Conservation (phyloP, 805 yeast species). For the Metschnikowia lunata region DNA sequence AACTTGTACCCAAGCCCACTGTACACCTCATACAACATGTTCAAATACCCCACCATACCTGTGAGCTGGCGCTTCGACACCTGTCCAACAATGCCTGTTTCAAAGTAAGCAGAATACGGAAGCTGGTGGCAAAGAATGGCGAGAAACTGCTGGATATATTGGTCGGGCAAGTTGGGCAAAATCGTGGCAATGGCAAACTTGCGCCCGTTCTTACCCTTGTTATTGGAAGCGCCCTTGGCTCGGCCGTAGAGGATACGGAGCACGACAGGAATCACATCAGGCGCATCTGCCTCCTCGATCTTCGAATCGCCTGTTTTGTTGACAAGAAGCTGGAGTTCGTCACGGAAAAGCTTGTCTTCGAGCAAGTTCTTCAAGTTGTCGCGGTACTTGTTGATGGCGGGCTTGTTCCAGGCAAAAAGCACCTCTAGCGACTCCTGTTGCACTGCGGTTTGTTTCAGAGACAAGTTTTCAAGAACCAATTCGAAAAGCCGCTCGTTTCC, state of each 20-base stretch:
- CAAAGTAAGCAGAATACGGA: slow-evolving; percentile 14
- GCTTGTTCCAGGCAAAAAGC: slow-evolving; percentile 59
- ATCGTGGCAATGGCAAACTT: slow-evolving; percentile 66
- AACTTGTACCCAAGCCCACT: slow-evolving; percentile 56
- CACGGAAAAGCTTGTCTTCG: slow-evolving; percentile 81
- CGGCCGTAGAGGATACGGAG: slow-evolving; percentile 82
- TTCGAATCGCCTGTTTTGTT: slow-evolving; percentile 44
- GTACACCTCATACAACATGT: slow-evolving; percentile 53
- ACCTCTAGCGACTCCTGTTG: slow-evolving; percentile 74
- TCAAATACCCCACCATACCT: slow-evolving; percentile 60
- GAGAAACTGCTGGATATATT: slow-evolving; percentile 56
- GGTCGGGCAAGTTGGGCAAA: slow-evolving; percentile 52
- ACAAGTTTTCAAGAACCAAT: slow-evolving; percentile 51
- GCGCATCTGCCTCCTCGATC: slow-evolving; percentile 59
- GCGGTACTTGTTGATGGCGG: slow-evolving; percentile 57
- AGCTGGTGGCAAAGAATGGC: slow-evolving; percentile 56
- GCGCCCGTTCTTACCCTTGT: slow-evolving; percentile 68
- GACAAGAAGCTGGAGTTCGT: slow-evolving; percentile 69
- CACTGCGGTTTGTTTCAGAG: slow-evolving; percentile 54
- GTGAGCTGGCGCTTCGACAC: slow-evolving; percentile 32
- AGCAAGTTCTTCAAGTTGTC: slow-evolving; percentile 70
- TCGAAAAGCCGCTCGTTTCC: slow-evolving; percentile 50
- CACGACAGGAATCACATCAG: slow-evolving; percentile 62
- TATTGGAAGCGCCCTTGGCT: slow-evolving; percentile 62
- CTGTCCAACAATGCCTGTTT: background rate